Conservation (phyloP, 768 basidiomycete genomes). For the Leucosporidium scottii region DNA sequence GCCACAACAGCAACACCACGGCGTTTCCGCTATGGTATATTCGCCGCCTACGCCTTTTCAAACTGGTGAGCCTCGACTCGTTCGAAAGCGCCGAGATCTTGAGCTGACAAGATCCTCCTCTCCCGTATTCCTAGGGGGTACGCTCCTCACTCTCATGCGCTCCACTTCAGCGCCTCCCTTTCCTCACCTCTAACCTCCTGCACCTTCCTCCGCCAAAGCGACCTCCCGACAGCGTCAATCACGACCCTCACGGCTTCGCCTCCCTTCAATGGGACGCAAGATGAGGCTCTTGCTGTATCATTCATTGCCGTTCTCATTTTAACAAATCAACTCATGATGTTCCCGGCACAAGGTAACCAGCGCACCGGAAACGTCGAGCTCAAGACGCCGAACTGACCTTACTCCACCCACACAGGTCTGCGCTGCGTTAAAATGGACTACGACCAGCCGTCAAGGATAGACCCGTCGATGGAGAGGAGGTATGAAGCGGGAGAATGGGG, state of each 20-base stretch:
- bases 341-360: constrained; percentile 50
- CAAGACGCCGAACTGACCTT: constrained; percentile 50
- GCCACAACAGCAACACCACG: constrained; percentile 71
- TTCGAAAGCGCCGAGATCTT: too few species aligned
- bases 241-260: constrained; percentile 55
- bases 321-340: constrained; percentile 56
- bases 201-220: too few species aligned
- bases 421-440: constrained; percentile 58
- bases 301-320: constrained; percentile 25
- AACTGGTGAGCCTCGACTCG: constrained; percentile 57
- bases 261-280: constrained; percentile 57
- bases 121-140: too few species aligned
- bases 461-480: constrained; percentile 54
- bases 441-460: constrained; percentile 22
- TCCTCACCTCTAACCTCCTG: too few species aligned
- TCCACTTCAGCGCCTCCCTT: too few species aligned
- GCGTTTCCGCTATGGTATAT: constrained; percentile 62
- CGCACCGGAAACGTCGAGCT: too few species aligned
- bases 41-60: constrained; percentile 62
- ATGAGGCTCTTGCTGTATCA: constrained; percentile 51
- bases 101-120: too few species aligned
- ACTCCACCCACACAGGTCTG: constrained; percentile 40
- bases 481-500: constrained; percentile 45
- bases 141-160: too few species aligned
- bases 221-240: constrained; percentile 51